A percentile compares a stretch with the other conserved stretches of the same genome.
Conservation (phyloP, 306 rosid genomes). For the Gynostemma pentaphyllum region DNA sequence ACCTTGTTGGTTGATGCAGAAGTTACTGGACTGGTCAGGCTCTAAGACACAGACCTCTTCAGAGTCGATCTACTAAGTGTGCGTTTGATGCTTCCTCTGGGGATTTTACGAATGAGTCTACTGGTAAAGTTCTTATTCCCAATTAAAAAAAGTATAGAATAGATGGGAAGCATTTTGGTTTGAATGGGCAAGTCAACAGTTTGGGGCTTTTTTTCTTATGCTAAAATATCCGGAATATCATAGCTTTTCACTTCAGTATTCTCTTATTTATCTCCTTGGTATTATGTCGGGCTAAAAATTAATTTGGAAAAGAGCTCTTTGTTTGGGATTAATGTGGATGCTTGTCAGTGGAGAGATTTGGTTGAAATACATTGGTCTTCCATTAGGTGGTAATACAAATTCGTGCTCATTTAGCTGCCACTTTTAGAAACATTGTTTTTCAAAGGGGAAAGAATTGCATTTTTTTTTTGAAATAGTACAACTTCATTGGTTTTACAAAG, state of each 20-base stretch:
- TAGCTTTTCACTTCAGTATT: background rate
- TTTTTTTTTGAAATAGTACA: no score
- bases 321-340: no score
- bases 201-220: background rate
- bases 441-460: no score
- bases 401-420: no score
- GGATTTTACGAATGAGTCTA: slow-evolving; percentile 40
- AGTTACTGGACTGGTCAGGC: slow-evolving; percentile 21
- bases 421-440: no score
- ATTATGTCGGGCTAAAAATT: no score
- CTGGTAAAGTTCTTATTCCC: slow-evolving; percentile 4
- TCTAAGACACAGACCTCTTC: slow-evolving; percentile 15
- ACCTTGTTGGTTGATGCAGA: slow-evolving; percentile 10
- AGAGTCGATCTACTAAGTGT: slow-evolving; percentile 35
- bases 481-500: no score
- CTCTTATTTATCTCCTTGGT: no score
- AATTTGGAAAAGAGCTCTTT: no score
- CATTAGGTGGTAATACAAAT: no score
- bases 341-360: no score
- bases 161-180: background rate
- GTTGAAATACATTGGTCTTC: no score
- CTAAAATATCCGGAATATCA: background rate
- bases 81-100: slow-evolving; percentile 81
- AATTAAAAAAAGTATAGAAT: background rate
- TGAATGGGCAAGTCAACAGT: background rate